Base-by-base conservation (phyloP, 306 rosid genomes). In the Acacia crassicarpa region DNA sequence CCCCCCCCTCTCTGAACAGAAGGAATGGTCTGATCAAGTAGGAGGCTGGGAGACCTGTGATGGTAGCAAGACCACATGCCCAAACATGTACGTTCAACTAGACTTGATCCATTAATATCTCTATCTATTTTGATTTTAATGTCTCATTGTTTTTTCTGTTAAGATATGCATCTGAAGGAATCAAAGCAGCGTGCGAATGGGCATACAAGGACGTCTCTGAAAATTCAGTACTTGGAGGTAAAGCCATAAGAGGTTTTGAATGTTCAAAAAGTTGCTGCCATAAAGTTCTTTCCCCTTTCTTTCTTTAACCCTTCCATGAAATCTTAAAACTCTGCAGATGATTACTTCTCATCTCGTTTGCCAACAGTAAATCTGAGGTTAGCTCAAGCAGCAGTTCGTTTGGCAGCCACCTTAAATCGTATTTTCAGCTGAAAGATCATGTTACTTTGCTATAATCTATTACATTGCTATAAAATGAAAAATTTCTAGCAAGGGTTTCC, bases 341-440 rank as follows among this genome's bases (percentile, higher is more conserved):
- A 85, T 20, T 94, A 93, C 85, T 94, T 94, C 85, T 85, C 76
- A 22, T 88, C 97, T 53, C 97, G 97, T 25, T 67, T 54, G 40
- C 97, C 97, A 3, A 79, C 82, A 23, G 91, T 94, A 40, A 84
- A 89, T 40, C 35, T 73, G 84, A 84, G 97, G 51, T 79, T 93
- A 75, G 97, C 97, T 33, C 97, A 94, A 88, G 98, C 89, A 22
- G 97, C 94, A 78, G 97, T 93, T 76, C 92, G 98, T 61, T 86
- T 94, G 88, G 97, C 97, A 43, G 95, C 97, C 44, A 78, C 85
- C 25, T 94, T 93, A 45, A 94, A 94, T 81, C 91, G 87, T 32
- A 87, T 91, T 25, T 92, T 90, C 35, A 81, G 86, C 40, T 71
- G 58, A 70, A 71, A 71, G 8, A 51, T 5, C 2, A 43, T 69